Base-by-base conservation (phyloP, 345 rosid genomes). In the Gossypium turneri region DNA sequence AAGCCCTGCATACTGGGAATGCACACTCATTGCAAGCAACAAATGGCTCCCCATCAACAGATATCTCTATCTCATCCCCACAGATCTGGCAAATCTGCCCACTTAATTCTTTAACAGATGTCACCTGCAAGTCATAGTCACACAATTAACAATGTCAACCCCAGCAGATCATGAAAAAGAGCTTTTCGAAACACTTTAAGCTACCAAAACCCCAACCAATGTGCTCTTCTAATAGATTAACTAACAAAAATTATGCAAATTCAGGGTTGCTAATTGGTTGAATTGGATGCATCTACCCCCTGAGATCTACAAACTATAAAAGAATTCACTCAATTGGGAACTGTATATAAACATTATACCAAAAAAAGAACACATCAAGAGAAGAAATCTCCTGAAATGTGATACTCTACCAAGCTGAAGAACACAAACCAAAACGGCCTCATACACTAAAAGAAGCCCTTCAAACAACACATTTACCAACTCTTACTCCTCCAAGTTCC, bases 11-110 rank as follows among this genome's bases (percentile, higher is more conserved):
- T n/a, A 94, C 93, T 44, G 98, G 98, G 87, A 94, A 94, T 60
- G 97, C 98, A 88, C 97, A 94, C 83, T 94, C 98, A 73, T 94
- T 90, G 85, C 98, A 94, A 2, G 97, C 98, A 85, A 94, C 93
- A 83, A 94, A 92, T 43, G 89, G 90, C 81, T 94, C 98, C 59
- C 97, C 97, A 65, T 84, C 86, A 43, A 44, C 88, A 1, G 84
- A 82, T 19, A 92, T 22, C 78, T 90, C 97, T 19, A 94, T 83
- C 83, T 92, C 96, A 83, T 94, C 98, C 29, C 93, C 93, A 80
- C 98, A 94, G 78, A 94, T 94, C 88, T 92, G 96, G 80, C 98
- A 94, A 76, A 84, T 84, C 76, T 90, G 94, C 53, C 93, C 96
- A 44, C 89, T 89, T 65, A 89, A 52, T 72, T 92, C 94, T 77